Conservation (phyloP, 2,329 filamentous ascomycete genomes). For the Curvularia hawaiiensis region DNA sequence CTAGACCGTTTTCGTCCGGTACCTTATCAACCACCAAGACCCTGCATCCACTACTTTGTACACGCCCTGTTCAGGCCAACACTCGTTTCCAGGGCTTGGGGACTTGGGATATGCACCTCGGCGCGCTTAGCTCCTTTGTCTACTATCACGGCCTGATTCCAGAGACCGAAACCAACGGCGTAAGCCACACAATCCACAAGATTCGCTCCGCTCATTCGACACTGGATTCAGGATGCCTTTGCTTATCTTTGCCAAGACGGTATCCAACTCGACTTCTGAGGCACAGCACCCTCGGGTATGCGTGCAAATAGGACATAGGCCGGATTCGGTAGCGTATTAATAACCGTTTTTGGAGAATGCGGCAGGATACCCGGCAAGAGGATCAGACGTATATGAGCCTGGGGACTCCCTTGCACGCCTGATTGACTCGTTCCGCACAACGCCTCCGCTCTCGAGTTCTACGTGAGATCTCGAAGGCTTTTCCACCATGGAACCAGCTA, state of each 20-base stretch:
- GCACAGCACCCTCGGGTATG: constrained; percentile 20
- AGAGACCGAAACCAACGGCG: constrained; percentile 14
- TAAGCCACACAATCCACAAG: constrained; percentile 14
- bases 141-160: constrained; percentile 10
- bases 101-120: constrained; percentile 14
- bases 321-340: constrained; percentile 13
- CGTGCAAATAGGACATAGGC: constrained; percentile 21
- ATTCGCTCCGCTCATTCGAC: constrained; percentile 17
- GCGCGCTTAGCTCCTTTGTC: constrained; percentile 13
- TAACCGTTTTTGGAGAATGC: constrained; percentile 19
- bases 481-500: constrained; percentile 25
- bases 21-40: constrained; percentile 26
- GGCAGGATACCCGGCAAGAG: constrained; percentile 5
- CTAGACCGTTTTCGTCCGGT: constrained; percentile 16
- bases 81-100: constrained; percentile 16
- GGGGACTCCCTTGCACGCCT: constrained; percentile 19
- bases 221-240: constrained; percentile 14
- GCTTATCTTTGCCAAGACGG: constrained; percentile 44
- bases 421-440: constrained; percentile 8
- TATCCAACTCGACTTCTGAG: constrained; percentile 23
- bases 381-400: constrained; percentile 26
- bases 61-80: constrained; percentile 9
- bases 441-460: constrained; percentile 5
- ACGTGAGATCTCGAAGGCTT: background rate
- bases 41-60: constrained; percentile 22